A percentile compares a stretch with the other conserved stretches of the same genome.
Conservation (phyloP, 2,329 filamentous ascomycete species). For the Pseudovirgaria hyperparasitica region DNA sequence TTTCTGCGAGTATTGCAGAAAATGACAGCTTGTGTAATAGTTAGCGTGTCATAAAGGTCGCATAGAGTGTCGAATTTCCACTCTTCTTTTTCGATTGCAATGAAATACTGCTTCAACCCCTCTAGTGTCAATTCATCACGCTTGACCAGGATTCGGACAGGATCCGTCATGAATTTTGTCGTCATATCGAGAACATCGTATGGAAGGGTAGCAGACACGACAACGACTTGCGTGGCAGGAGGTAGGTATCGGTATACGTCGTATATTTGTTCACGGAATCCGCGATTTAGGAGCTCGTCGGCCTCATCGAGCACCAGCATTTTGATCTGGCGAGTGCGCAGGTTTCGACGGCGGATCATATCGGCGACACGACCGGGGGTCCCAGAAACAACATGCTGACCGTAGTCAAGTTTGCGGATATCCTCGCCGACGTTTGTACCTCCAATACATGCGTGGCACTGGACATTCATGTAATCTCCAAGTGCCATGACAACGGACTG, state of each 20-base stretch:
- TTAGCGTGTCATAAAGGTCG: conserved; percentile 96
- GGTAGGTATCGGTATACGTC: conserved; percentile 96
- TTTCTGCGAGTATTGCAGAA: conserved; percentile 99
- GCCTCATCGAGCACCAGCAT: conserved; percentile 68
- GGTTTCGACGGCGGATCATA: conserved; percentile 63
- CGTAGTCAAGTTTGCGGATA: conserved; percentile 93
- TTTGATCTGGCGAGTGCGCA: conserved; percentile 64
- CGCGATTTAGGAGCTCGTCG: conserved; percentile 74
- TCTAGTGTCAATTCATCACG: conserved; percentile 97
- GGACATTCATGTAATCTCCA: conserved; percentile 99
- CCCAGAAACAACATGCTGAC: conserved; percentile 93
- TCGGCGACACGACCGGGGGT: conserved; percentile 93
- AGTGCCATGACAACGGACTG: conserved; percentile 98
- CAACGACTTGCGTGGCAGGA: conserved; percentile 93
- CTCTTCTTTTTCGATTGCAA: conserved; percentile 97
- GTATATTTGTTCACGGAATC: conserved; percentile 98
- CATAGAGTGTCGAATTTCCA: conserved; percentile 99
- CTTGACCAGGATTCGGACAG: conserved; percentile 92
- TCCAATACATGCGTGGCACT: conserved; percentile 97
- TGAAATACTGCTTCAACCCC: conserved; percentile 97
- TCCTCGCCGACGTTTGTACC: conserved; percentile 97
- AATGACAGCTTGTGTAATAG: conserved; percentile 97
- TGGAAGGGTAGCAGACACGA: conserved; percentile 90
- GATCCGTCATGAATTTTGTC: conserved; percentile 99
- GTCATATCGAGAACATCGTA: conserved; percentile 99